These are phyloP conservation scores for Euphorbia celastroides DNA, from an alignment of 441 rosid species.

Conservation along the genomic window DNA sequence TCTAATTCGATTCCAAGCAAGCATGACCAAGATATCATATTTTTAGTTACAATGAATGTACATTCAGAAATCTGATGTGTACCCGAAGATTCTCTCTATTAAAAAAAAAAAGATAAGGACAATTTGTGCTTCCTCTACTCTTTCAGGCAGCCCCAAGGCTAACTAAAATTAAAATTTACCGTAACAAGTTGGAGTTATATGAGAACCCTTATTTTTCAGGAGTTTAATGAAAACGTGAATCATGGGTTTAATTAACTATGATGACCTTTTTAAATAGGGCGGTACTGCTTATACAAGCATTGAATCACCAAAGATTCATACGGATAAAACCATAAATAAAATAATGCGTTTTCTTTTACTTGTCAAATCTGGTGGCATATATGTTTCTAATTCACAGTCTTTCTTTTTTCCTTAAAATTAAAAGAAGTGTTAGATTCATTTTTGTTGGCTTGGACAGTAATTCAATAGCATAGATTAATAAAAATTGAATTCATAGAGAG, in stretches of 20 bases:
- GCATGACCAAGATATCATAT: constrained; percentile 4
- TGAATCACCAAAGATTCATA: background rate
- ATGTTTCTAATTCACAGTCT: background rate
- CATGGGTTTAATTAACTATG: background rate
- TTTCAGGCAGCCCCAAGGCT: background rate
- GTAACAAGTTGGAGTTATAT: background rate
- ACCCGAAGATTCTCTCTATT: background rate
- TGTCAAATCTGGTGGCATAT: background rate
- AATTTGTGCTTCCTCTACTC: background rate
- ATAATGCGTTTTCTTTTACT: background rate
- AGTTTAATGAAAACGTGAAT: background rate
- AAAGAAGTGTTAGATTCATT: background rate
- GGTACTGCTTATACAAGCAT: background rate
- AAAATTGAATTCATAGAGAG: no score
- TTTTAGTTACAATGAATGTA: background rate
- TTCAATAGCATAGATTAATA: no score
- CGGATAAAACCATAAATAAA: background rate
- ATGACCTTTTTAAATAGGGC: background rate
- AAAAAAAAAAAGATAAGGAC: background rate
- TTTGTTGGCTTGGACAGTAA: no score
- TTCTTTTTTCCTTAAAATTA: no score
- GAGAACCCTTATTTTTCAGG: background rate
- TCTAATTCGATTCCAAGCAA: constrained; percentile 13
- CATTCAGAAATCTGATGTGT: background rate
- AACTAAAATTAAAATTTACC: background rate